Conservation (phyloP, 2,329 filamentous ascomycete genomes). For the Penicillium psychrosexuale region DNA sequence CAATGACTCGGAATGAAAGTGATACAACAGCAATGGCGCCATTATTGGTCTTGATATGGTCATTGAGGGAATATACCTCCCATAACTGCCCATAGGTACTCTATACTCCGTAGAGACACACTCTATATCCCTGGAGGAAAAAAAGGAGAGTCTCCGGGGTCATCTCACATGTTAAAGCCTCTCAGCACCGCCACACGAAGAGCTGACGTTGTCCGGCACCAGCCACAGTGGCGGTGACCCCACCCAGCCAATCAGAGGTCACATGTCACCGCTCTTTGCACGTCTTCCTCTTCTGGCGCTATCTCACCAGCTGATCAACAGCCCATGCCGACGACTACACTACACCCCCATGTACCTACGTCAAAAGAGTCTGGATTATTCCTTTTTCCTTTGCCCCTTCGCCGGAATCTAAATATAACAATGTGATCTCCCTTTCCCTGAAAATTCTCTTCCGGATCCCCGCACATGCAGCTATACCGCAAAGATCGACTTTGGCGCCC, state of each 20-base stretch:
- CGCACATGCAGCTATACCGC: constrained; percentile 23
- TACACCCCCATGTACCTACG: not conserved
- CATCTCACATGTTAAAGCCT: not conserved
- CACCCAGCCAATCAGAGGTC: constrained; percentile 24
- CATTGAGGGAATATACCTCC: not conserved
- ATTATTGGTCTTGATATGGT: not conserved
- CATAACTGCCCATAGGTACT: too few species aligned
- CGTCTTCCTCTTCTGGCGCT: not conserved
- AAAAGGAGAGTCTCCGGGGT: not conserved
- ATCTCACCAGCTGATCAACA: not conserved
- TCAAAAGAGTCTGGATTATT: not conserved
- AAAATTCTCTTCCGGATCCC: not conserved
- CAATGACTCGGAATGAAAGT: not conserved
- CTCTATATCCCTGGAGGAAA: not conserved
- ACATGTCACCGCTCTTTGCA: constrained; percentile 33
- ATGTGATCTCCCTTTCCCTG: not conserved
- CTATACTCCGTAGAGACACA: not conserved
- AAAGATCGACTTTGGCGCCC: constrained; percentile 20
- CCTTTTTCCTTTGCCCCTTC: not conserved
- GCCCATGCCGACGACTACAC: too few species aligned
- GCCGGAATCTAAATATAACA: not conserved
- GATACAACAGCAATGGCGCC: constrained; percentile 2
- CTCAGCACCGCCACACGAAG: constrained; percentile 1
- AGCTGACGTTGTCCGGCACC: not conserved
- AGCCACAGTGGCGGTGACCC: constrained; percentile 36